A percentile compares a stretch with the other conserved stretches of the same genome.
Evolutionary conservation across 352 stramenopile species (phyloP).

Genomic region (Plasmopara halstedii): DNA sequence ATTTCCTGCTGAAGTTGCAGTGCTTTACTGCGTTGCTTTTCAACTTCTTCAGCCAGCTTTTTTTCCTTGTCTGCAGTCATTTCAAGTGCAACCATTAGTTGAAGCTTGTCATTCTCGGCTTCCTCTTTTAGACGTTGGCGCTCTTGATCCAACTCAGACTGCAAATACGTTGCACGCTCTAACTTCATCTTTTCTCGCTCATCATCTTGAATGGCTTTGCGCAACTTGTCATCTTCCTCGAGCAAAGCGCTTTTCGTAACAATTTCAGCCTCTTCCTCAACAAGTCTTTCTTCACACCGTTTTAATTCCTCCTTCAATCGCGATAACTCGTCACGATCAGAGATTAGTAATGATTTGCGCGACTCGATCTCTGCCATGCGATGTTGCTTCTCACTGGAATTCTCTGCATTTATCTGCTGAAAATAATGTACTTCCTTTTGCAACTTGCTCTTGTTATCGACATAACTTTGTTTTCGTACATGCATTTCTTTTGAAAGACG

Average conservation of each 20-base stretch:
- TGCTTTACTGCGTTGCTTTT: constrained; percentile 40
- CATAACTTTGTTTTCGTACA: constrained; percentile 67
- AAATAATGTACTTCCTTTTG: constrained; percentile 75
- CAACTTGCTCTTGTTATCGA: constrained; percentile 56
- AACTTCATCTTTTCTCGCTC: constrained; percentile 78
- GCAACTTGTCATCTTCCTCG: constrained; percentile 70
- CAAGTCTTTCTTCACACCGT: constrained; percentile 47
- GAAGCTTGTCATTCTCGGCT: constrained; percentile 52
- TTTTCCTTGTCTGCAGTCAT: constrained; percentile 72
- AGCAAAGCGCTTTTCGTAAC: constrained; percentile 64
- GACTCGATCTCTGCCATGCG: constrained; percentile 60
- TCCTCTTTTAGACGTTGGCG: constrained; percentile 43
- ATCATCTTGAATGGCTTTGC: constrained; percentile 68
- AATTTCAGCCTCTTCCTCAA: constrained; percentile 69
- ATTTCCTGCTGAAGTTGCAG: constrained; percentile 54
- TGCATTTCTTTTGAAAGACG: constrained; percentile 66
- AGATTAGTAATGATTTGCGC: constrained; percentile 48
- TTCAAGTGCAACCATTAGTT: constrained; percentile 33
- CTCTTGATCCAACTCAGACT: constrained; percentile 58
- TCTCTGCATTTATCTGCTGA: constrained; percentile 38
- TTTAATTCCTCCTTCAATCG: constrained; percentile 59
- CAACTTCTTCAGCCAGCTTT: constrained; percentile 65
- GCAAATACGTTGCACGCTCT: constrained; percentile 54
- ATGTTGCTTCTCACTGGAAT: constrained; percentile 36
- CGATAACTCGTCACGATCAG: constrained; percentile 48